phyloP scores from a whole-genome alignment of 148 eudicot species.

The Suaeda aralocaspica region DNA sequence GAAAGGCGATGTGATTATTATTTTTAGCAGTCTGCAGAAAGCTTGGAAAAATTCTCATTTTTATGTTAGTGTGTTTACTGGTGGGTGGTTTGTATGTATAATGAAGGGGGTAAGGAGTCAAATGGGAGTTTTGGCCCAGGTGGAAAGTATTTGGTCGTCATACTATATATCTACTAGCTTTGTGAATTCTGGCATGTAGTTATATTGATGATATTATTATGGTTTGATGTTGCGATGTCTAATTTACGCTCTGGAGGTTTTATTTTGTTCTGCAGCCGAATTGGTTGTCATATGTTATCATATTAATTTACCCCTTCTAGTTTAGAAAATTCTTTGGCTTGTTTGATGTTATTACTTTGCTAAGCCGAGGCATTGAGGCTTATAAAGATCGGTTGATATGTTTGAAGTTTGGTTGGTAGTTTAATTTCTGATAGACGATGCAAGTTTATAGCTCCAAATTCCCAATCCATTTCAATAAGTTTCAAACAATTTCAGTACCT shows the following conservation, averaged over 20 bases:
- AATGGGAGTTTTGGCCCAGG: neutral
- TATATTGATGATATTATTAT: slow-evolving; percentile 14
- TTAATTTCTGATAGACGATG: too few species aligned
- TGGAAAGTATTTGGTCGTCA: slow-evolving; percentile 12
- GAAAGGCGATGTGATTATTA: neutral
- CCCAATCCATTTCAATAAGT: too few species aligned
- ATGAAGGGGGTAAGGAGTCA: neutral
- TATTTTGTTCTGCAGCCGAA: slow-evolving; percentile 6
- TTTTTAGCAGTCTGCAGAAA: neutral
- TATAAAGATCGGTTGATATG: too few species aligned
- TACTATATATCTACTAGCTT: slow-evolving; percentile 19
- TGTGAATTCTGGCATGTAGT: slow-evolving; percentile 22
- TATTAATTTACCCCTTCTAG: neutral
- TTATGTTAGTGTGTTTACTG: slow-evolving; percentile 13
- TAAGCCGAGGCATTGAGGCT: too few species aligned
- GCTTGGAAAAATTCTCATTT: slow-evolving; percentile 9
- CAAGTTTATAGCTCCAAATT: too few species aligned
- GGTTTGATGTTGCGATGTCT: slow-evolving; percentile 20
- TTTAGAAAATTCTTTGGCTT: too few species aligned
- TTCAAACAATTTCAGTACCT: too few species aligned
- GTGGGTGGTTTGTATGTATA: slow-evolving; percentile 19
- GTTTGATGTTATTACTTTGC: too few species aligned
- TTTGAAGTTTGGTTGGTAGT: too few species aligned
- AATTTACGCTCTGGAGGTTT: slow-evolving; percentile 11
- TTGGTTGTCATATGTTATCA: slow-evolving; percentile 7